Conservation (phyloP, 2,329 filamentous ascomycete genomes). For the Myriosclerotinia duriaeana region DNA sequence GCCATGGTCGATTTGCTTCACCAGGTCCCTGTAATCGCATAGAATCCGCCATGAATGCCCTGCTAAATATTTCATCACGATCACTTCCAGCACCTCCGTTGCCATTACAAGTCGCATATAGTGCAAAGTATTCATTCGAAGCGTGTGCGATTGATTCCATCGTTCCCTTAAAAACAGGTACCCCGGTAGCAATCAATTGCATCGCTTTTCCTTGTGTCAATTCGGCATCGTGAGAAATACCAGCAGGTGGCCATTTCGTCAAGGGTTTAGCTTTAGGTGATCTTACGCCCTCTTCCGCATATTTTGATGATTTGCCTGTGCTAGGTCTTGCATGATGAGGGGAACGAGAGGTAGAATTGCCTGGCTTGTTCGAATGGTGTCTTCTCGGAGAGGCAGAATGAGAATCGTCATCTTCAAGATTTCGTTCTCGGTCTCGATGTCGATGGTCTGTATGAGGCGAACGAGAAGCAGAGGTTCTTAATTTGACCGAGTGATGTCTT, state of each 20-base stretch:
- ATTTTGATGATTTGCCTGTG: conserved; percentile 15
- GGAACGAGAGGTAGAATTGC: conserved; percentile 6
- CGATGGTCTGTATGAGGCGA: conserved; percentile 16
- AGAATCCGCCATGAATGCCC: conserved; percentile 29
- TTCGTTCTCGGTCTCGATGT: not conserved
- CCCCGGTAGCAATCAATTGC: conserved; percentile 58
- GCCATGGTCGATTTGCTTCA: conserved; percentile 53
- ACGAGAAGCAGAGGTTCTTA: conserved; percentile 11
- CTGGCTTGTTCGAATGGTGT: conserved; percentile 7
- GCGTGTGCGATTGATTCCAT: conserved; percentile 53
- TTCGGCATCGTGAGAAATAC: conserved; percentile 50
- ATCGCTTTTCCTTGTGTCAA: conserved; percentile 55
- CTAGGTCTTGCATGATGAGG: conserved; percentile 19
- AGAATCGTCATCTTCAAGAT: conserved; percentile 14
- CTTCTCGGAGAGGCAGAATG: conserved; percentile 11
- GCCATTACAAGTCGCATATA: conserved; percentile 54
- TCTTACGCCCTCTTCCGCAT: conserved; percentile 15
- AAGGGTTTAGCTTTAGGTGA: conserved; percentile 38
- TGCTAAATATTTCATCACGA: conserved; percentile 26
- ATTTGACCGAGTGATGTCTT: conserved; percentile 14
- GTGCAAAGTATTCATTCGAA: conserved; percentile 54
- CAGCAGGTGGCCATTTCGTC: conserved; percentile 58
- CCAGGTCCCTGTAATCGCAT: conserved; percentile 33
- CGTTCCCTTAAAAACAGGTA: conserved; percentile 56
- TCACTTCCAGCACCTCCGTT: conserved; percentile 41